These are phyloP conservation scores for Hibiscus trionum DNA, from an alignment of 345 rosid genomes.

Conservation along the genomic window DNA sequence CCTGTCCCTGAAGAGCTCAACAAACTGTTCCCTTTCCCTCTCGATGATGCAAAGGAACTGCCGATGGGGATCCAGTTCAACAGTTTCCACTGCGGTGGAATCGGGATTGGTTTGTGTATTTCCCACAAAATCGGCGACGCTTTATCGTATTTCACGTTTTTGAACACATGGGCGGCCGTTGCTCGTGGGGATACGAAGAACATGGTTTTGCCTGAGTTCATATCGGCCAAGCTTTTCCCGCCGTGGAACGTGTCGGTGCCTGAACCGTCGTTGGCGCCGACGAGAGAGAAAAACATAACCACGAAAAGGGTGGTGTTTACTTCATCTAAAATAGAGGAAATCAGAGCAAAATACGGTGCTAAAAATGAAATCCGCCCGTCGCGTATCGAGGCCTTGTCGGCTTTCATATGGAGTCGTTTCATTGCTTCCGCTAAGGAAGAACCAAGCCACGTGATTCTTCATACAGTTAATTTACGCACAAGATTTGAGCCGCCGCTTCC, in stretches of 20 bases:
- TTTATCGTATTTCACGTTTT: neutral
- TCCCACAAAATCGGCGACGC: constrained; percentile 5
- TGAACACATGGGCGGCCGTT: neutral
- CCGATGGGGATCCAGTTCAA: constrained; percentile 1
- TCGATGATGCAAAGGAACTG: neutral
- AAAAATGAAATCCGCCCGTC: neutral
- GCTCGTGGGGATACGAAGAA: neutral
- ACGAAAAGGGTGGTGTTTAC: neutral
- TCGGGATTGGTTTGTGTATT: neutral
- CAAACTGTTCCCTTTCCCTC: neutral
- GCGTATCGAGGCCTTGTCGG: constrained; percentile 12
- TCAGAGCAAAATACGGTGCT: neutral
- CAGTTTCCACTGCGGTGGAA: neutral
- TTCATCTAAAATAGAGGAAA: neutral
- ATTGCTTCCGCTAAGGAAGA: neutral
- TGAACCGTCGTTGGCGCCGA: neutral
- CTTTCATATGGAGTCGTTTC: neutral
- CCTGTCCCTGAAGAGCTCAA: neutral
- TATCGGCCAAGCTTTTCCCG: neutral
- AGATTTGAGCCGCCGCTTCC: neutral
- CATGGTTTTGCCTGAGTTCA: neutral
- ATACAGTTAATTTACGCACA: constrained; percentile 28
- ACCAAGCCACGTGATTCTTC: neutral
- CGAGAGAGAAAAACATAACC: neutral
- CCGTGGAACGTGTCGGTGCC: neutral